Percentiles rank a stretch among this genome's conserved stretches.
Evolutionary conservation across 1,284 basidiomycete species (phyloP).

Genomic region (Malassezia vespertilionis): DNA sequence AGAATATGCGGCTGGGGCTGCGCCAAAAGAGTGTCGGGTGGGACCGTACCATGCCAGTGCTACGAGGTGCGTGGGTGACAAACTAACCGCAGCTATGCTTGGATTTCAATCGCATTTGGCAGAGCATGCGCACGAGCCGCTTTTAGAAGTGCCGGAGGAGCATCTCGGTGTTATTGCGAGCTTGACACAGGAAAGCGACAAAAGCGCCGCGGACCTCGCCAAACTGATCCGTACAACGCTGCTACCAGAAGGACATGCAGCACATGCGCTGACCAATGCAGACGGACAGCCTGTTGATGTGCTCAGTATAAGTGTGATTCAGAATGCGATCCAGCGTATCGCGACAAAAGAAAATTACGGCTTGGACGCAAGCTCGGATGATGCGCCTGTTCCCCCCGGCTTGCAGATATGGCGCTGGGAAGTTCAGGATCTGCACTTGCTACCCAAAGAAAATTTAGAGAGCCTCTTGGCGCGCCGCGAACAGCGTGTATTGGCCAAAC

Average conservation of each 20-base stretch:
- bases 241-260: constrained; percentile 25
- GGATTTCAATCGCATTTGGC: constrained; percentile 28
- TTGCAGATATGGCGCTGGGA: constrained; percentile 81
- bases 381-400: not conserved
- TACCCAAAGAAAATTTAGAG: constrained; percentile 61
- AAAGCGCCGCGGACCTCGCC: constrained; percentile 26
- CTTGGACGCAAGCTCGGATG: constrained; percentile 15
- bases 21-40: constrained; percentile 66
- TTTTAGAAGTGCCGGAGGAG: constrained; percentile 57
- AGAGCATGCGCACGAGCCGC: constrained; percentile 15
- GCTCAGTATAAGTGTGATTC: constrained; percentile 21
- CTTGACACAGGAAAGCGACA: constrained; percentile 54
- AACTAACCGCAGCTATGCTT: constrained; percentile 22
- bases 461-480: constrained; percentile 57
- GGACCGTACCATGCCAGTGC: constrained; percentile 66
- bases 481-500: constrained; percentile 58
- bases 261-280: not conserved
- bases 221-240: constrained; percentile 24
- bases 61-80: constrained; percentile 57
- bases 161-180: constrained; percentile 66
- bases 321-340: constrained; percentile 24
- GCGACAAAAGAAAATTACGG: constrained; percentile 37
- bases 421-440: constrained; percentile 58
- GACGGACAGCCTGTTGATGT: constrained; percentile 12
- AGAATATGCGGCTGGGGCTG: constrained; percentile 61